Percentiles rank a stretch among this genome's conserved stretches.
Conservation (phyloP, 192 early-diverging fungal genomes). For the Podila verticillata region DNA sequence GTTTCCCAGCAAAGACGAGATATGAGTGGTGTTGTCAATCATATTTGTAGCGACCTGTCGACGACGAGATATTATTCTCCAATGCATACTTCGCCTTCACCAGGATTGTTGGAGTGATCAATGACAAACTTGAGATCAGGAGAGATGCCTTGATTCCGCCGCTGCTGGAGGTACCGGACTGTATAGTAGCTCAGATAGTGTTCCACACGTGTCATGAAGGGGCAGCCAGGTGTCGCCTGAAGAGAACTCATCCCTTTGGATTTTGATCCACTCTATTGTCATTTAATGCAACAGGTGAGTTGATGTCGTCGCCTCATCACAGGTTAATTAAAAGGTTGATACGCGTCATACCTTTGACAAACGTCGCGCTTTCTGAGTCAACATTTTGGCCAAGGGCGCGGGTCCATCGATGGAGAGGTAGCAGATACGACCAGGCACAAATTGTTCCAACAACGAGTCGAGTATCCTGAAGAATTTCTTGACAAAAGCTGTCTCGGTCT, state of each 20-base stretch:
- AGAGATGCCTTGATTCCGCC: conserved; percentile 25
- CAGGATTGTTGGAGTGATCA: conserved; percentile 49
- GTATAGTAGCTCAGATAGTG: conserved; percentile 48
- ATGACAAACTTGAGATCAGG: conserved; percentile 53
- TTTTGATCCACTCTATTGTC: conserved; percentile 11
- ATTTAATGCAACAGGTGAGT: not conserved
- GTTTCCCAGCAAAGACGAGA: not conserved
- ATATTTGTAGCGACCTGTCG: not conserved
- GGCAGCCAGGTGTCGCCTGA: conserved; percentile 48
- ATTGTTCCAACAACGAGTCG: conserved; percentile 29
- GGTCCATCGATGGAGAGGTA: conserved; percentile 51
- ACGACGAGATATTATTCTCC: not conserved
- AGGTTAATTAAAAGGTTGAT: not conserved
- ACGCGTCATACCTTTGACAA: conserved; percentile 12
- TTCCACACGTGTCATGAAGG: conserved; percentile 48
- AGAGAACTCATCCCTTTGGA: conserved; percentile 33
- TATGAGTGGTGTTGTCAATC: not conserved
- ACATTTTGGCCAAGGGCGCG: conserved; percentile 42
- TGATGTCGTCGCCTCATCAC: not conserved
- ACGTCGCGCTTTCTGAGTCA: conserved; percentile 43
- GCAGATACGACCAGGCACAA: conserved; percentile 38
- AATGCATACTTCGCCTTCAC: conserved; percentile 48
- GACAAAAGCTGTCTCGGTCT: conserved; percentile 39
- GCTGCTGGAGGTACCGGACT: conserved; percentile 43
- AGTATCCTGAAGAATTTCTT: conserved; percentile 41